phyloP scores from a whole-genome alignment of 495 filamentous ascomycete genomes.

The Daldinia decipiens region DNA sequence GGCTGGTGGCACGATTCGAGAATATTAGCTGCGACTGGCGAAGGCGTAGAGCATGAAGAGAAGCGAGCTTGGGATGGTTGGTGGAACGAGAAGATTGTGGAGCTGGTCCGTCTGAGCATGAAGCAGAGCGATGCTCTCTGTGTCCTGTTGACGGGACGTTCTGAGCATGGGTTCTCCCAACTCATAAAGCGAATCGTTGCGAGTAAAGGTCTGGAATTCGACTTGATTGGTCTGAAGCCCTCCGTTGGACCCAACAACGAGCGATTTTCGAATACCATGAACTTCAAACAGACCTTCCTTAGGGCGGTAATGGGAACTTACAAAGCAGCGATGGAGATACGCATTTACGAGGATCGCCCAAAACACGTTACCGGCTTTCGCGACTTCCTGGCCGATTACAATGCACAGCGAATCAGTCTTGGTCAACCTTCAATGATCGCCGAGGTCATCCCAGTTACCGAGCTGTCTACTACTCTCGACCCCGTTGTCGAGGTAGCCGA shows the following conservation, averaged over 20 bases:
- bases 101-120: conserved; percentile 83
- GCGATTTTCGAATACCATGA: conserved; percentile 79
- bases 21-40: conserved; percentile 86
- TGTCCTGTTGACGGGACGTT: conserved; percentile 89
- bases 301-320: conserved; percentile 85
- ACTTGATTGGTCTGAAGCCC: conserved; percentile 90
- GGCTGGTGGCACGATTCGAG: conserved; percentile 97
- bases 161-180: conserved; percentile 76
- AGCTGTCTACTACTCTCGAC: conserved; percentile 78
- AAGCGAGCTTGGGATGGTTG: conserved; percentile 86
- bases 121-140: conserved; percentile 87
- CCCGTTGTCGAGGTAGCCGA: conserved; percentile 84
- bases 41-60: conserved; percentile 86
- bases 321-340: conserved; percentile 79
- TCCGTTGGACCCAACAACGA: conserved; percentile 80
- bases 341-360: conserved; percentile 69
- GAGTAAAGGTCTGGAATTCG: conserved; percentile 84
- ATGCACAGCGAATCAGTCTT: conserved; percentile 59
- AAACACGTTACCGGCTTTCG: conserved; percentile 81
- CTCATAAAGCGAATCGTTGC: conserved; percentile 84
- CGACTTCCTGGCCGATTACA: conserved; percentile 79
- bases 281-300: conserved; percentile 88
- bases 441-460: conserved; percentile 89
- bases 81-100: conserved; percentile 96
- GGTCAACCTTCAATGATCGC: conserved; percentile 70